phyloP scores from a whole-genome alignment of 176 grass and related monocot genomes.

The Poa pratensis region DNA sequence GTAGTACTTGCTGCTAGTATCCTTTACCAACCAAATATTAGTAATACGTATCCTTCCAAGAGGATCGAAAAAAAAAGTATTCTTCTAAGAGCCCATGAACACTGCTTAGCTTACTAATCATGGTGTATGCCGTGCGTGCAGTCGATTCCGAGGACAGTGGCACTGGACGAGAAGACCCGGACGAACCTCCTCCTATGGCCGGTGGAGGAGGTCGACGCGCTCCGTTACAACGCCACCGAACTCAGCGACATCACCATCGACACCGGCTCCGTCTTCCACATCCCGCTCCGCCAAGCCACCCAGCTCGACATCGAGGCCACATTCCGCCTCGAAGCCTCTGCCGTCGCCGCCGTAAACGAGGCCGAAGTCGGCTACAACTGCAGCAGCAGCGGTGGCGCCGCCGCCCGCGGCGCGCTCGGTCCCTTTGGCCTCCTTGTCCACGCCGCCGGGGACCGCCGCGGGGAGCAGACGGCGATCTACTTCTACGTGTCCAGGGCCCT shows the following conservation, averaged over 20 bases:
- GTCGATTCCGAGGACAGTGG: constrained; percentile 58
- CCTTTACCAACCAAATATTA: too few species aligned
- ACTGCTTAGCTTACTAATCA: neutral
- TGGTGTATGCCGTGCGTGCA: neutral
- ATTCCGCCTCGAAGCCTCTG: constrained; percentile 45
- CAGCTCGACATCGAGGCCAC: constrained; percentile 63
- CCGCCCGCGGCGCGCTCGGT: constrained; percentile 41
- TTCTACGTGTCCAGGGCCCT: constrained; percentile 53
- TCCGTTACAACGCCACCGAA: constrained; percentile 44
- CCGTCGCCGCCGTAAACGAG: neutral
- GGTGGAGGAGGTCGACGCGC: constrained; percentile 55
- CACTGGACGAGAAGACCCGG: constrained; percentile 56
- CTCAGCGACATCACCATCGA: constrained; percentile 44
- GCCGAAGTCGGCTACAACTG: constrained; percentile 51
- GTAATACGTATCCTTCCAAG: too few species aligned
- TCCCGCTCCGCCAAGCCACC: constrained; percentile 30
- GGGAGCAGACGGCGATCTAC: constrained; percentile 60
- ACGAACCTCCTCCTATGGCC: constrained; percentile 69
- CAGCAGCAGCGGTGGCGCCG: constrained; percentile 51
- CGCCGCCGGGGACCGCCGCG: constrained; percentile 9
- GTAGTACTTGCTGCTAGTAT: too few species aligned
- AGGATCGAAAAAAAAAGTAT: too few species aligned
- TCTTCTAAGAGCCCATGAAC: too few species aligned
- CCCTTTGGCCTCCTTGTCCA: constrained; percentile 65
- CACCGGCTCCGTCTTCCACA: constrained; percentile 36